These are phyloP conservation scores for Salix suchowensis DNA, from an alignment of 345 rosid species.

Conservation along the genomic window DNA sequence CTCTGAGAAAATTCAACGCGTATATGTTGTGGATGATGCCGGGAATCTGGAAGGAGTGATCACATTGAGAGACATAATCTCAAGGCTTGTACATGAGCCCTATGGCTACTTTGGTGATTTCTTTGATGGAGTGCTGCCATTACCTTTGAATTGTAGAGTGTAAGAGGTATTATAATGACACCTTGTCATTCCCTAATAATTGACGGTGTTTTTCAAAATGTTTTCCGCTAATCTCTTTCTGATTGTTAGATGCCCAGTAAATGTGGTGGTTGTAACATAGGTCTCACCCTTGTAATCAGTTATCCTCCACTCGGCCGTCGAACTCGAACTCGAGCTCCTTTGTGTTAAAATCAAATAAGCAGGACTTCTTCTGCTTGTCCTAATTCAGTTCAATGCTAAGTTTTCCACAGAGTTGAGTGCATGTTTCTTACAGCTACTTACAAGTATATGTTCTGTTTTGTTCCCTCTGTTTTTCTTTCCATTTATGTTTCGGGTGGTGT, in stretches of 20 bases:
- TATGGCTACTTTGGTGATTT: slow-evolving; percentile 96
- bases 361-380: slow-evolving; percentile 2
- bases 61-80: slow-evolving; percentile 83
- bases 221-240: background rate
- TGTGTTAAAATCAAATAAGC: slow-evolving; percentile 18
- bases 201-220: slow-evolving; percentile 6
- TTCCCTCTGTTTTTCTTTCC: background rate
- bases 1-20: slow-evolving; percentile 59
- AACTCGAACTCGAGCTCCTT: background rate
- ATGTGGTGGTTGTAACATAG: slow-evolving; percentile 24
- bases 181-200: background rate
- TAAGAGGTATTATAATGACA: slow-evolving; percentile 19
- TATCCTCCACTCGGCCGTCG: slow-evolving; percentile 1
- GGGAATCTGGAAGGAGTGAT: slow-evolving; percentile 90
- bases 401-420: background rate
- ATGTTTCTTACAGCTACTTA: background rate
- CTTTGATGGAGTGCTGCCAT: slow-evolving; percentile 82
- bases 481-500: background rate
- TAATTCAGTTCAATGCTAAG: background rate
- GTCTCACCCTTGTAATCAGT: slow-evolving; percentile 20
- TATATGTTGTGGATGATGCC: slow-evolving; percentile 70
- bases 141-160: slow-evolving; percentile 72
- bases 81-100: slow-evolving; percentile 90
- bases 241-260: slow-evolving; percentile 10
- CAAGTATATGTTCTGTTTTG: background rate